These are phyloP conservation scores for Trichoderma aggressivum DNA, from an alignment of 2,329 filamentous ascomycete species.

Conservation along the genomic window DNA sequence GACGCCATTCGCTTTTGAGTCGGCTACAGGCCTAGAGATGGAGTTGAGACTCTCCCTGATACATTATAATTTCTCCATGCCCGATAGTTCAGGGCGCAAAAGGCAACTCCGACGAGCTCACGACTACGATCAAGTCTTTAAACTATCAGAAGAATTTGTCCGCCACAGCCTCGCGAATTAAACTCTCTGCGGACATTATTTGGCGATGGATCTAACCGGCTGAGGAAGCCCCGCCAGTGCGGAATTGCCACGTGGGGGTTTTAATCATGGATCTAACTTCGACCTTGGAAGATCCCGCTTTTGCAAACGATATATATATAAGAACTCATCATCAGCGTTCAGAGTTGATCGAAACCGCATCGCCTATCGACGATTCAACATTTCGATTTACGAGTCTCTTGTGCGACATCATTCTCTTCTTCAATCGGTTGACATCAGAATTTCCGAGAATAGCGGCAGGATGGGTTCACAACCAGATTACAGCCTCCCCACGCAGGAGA, in stretches of 20 bases:
- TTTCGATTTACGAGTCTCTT: not conserved
- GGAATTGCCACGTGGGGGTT: slow-evolving; percentile 30
- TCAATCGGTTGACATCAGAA: not conserved
- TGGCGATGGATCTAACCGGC: not conserved
- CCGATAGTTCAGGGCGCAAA: not conserved
- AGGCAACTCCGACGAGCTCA: not conserved
- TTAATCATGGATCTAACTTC: not conserved
- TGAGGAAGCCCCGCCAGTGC: slow-evolving; percentile 21
- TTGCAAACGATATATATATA: slow-evolving; percentile 2
- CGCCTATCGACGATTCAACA: not conserved
- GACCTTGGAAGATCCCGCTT: not conserved
- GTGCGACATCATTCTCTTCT: not conserved
- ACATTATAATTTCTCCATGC: not conserved
- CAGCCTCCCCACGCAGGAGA: slow-evolving; percentile 42
- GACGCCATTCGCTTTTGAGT: not conserved
- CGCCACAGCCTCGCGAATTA: not conserved
- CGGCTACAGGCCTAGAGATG: not conserved
- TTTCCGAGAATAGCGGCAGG: slow-evolving; percentile 3
- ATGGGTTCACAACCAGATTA: slow-evolving; percentile 39
- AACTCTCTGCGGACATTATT: not conserved
- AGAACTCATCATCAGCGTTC: not conserved
- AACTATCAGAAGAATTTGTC: not conserved
- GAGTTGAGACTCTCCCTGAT: not conserved
- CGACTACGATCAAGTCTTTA: not conserved
- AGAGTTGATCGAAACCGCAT: not conserved